These are phyloP conservation scores for Colletotrichum sp. DNA, from an alignment of 2,329 filamentous ascomycete genomes.

Conservation along the genomic window DNA sequence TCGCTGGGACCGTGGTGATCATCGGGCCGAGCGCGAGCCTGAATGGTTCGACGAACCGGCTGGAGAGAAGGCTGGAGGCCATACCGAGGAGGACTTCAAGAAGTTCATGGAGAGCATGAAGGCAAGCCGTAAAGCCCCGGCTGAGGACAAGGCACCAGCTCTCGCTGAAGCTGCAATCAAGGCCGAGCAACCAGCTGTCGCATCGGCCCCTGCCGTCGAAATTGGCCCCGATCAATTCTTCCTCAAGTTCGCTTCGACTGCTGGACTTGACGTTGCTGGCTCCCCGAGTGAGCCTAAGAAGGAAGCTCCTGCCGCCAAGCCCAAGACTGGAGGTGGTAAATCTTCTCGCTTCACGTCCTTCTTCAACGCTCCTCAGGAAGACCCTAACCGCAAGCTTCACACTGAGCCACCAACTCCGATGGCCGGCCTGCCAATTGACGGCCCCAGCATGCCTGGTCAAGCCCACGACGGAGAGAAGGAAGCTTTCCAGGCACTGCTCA, in stretches of 20 bases:
- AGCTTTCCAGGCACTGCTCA: slow-evolving; percentile 82
- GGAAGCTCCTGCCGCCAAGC: slow-evolving; percentile 49
- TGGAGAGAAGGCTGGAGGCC: slow-evolving; percentile 71
- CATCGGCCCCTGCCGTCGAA: slow-evolving; percentile 69
- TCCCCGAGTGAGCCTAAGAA: slow-evolving; percentile 53
- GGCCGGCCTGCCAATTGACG: slow-evolving; percentile 31
- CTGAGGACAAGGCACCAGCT: slow-evolving; percentile 40
- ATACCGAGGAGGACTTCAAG: slow-evolving; percentile 91
- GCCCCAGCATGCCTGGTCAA: slow-evolving; percentile 31
- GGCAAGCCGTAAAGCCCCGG: slow-evolving; percentile 56
- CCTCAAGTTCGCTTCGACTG: slow-evolving; percentile 52
- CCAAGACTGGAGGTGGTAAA: slow-evolving; percentile 63
- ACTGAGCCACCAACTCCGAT: slow-evolving; percentile 54
- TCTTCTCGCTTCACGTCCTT: slow-evolving; percentile 88
- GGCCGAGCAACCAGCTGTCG: slow-evolving; percentile 58
- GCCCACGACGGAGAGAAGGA: slow-evolving; percentile 76
- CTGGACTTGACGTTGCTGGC: slow-evolving; percentile 48
- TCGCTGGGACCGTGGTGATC: slow-evolving; percentile 63
- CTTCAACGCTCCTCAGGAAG: slow-evolving; percentile 66
- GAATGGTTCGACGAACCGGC: slow-evolving; percentile 86
- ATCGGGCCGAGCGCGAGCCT: slow-evolving; percentile 77
- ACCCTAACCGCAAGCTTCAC: slow-evolving; percentile 49
- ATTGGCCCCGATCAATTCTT: slow-evolving; percentile 81
- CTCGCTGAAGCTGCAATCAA: slow-evolving; percentile 44
- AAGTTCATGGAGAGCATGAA: slow-evolving; percentile 95